Percentiles rank a stretch among this genome's conserved stretches.
phyloP scores from a whole-genome alignment of 306 rosid genomes.

The Dryas octopetala region DNA sequence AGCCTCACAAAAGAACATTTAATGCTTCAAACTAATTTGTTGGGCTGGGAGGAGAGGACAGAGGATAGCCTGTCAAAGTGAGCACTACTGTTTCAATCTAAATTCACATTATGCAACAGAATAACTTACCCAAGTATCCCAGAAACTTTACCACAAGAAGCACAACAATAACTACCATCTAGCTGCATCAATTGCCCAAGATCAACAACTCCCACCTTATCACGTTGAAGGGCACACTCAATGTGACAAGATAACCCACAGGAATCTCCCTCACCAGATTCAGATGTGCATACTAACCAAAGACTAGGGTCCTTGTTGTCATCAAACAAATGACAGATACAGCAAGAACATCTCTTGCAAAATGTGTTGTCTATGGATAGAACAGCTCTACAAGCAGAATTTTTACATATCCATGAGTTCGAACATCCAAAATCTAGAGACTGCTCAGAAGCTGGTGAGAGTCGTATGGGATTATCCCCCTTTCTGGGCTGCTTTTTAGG shows the following conservation, averaged over 20 bases:
- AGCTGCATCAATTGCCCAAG: slow-evolving; percentile 97
- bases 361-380: slow-evolving; percentile 84
- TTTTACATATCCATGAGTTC: slow-evolving; percentile 90
- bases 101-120: slow-evolving; percentile 23
- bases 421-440: slow-evolving; percentile 69
- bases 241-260: slow-evolving; percentile 96
- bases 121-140: slow-evolving; percentile 90
- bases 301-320: slow-evolving; percentile 99
- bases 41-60: neutral
- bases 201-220: slow-evolving; percentile 94
- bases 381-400: slow-evolving; percentile 96
- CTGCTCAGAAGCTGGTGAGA: slow-evolving; percentile 53
- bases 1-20: slow-evolving; percentile 7
- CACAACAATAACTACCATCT: slow-evolving; percentile 98
- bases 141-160: slow-evolving; percentile 95
- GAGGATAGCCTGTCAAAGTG: slow-evolving; percentile 2
- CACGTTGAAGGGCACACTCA: slow-evolving; percentile 90
- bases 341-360: slow-evolving; percentile 98
- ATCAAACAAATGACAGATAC: slow-evolving; percentile 93
- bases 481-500: slow-evolving; percentile 81
- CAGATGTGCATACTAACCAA: slow-evolving; percentile 92
- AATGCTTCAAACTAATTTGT: neutral
- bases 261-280: slow-evolving; percentile 75
- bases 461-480: slow-evolving; percentile 78
- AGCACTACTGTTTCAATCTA: neutral